Conservation (phyloP, 1,139 yeast genomes). For the Lizanozyma gosingica region DNA sequence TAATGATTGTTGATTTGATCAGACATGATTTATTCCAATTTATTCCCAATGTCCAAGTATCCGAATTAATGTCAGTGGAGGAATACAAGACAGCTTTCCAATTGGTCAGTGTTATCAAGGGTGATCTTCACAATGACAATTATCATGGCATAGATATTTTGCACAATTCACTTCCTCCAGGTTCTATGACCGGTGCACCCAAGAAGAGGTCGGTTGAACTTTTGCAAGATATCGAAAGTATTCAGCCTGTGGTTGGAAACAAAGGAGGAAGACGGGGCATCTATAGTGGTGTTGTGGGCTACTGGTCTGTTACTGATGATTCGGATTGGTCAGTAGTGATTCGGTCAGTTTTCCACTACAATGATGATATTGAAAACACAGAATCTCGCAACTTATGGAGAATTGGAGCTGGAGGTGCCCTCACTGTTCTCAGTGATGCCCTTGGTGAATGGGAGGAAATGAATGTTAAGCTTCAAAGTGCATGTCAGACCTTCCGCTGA, state of each 20-base stretch:
- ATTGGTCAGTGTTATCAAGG: constrained; percentile 81
- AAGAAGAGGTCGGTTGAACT: constrained; percentile 86
- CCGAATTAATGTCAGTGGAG: constrained; percentile 83
- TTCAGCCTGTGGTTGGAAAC: constrained; percentile 30
- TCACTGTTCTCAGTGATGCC: constrained; percentile 76
- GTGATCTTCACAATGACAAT: constrained; percentile 20
- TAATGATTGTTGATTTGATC: constrained; percentile 94
- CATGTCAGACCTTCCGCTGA: constrained; percentile 50
- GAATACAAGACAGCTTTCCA: constrained; percentile 89
- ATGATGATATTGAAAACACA: constrained; percentile 32
- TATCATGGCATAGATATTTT: constrained; percentile 74
- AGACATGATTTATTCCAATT: constrained; percentile 82
- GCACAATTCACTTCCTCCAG: constrained; percentile 83
- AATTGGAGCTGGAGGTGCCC: constrained; percentile 98
- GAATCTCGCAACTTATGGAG: constrained; percentile 45
- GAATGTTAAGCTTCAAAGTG: constrained; percentile 71
- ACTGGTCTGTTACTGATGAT: constrained; percentile 82
- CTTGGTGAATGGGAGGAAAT: constrained; percentile 92
- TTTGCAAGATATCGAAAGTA: constrained; percentile 43
- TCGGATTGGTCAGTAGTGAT: constrained; percentile 97
- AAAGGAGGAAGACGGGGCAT: constrained; percentile 60
- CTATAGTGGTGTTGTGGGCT: constrained; percentile 93
- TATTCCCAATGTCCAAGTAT: constrained; percentile 57
- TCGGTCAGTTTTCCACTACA: constrained; percentile 69
- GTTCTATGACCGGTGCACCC: constrained; percentile 99